A percentile compares a stretch with the other conserved stretches of the same genome.
Evolutionary conservation across 805 yeast genomes (phyloP).

Genomic region (Wickerhamiella cacticola): DNA sequence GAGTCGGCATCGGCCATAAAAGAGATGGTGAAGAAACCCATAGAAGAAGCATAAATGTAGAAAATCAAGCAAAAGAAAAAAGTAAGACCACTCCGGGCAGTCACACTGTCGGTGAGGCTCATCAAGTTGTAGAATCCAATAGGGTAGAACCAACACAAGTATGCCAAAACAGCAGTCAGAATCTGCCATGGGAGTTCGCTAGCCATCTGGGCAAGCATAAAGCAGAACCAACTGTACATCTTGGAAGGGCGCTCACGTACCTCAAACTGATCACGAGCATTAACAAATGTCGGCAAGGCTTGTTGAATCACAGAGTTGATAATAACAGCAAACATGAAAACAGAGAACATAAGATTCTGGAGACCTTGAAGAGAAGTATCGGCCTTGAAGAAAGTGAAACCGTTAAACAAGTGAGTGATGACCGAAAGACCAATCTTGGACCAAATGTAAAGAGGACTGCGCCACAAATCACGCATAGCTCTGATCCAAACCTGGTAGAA

Average conservation of each 20-base stretch:
- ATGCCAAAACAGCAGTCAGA: constrained; percentile 40
- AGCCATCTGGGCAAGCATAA: constrained; percentile 42
- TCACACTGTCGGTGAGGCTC: constrained; percentile 34
- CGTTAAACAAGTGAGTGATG: constrained; percentile 50
- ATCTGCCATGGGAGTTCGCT: constrained; percentile 52
- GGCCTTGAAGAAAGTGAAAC: constrained; percentile 57
- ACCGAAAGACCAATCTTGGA: constrained; percentile 44
- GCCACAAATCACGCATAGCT: constrained; percentile 38
- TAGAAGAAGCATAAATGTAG: constrained; percentile 40
- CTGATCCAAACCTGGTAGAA: constrained; percentile 34
- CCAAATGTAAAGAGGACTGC: constrained; percentile 51
- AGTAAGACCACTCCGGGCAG: constrained; percentile 41
- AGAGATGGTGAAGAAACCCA: constrained; percentile 45
- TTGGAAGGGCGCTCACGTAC: constrained; percentile 60
- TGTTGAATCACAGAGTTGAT: constrained; percentile 52
- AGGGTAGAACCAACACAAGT: constrained; percentile 43
- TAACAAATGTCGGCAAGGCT: constrained; percentile 46
- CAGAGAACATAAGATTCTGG: constrained; percentile 47
- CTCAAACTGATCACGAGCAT: constrained; percentile 51
- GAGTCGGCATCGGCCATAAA: constrained; percentile 55
- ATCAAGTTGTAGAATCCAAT: constrained; percentile 35
- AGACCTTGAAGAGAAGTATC: constrained; percentile 41
- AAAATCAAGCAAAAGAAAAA: constrained; percentile 40
- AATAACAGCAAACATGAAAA: constrained; percentile 46
- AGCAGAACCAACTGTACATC: constrained; percentile 58